Conservation (phyloP, 768 basidiomycete genomes). For the Podaxis sp. region DNA sequence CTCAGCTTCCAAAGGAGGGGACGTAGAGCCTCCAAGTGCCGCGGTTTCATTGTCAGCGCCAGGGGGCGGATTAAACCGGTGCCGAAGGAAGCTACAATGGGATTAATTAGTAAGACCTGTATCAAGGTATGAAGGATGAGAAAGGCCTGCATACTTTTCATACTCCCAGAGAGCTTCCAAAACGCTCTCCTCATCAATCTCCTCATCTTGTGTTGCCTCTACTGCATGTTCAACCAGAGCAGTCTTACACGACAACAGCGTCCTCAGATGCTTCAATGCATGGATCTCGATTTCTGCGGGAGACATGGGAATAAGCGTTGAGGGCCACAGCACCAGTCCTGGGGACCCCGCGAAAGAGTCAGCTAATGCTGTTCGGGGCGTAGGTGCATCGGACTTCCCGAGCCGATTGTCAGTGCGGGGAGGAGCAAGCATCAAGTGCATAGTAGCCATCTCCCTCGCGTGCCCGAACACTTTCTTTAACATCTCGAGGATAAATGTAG, state of each 20-base stretch:
- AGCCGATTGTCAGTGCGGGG: slow-evolving; percentile 8
- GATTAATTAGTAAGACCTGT: slow-evolving; percentile 1
- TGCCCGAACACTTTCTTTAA: slow-evolving; percentile 54
- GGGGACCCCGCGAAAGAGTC: slow-evolving; percentile 42
- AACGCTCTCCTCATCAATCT: slow-evolving; percentile 38
- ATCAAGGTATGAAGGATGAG: background rate
- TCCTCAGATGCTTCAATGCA: slow-evolving; percentile 59
- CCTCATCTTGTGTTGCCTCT: slow-evolving; percentile 31
- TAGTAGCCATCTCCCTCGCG: slow-evolving; percentile 45
- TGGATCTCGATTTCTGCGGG: slow-evolving; percentile 68
- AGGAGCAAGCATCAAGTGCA: slow-evolving; percentile 60
- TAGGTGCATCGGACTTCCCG: background rate
- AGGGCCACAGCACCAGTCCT: slow-evolving; percentile 59
- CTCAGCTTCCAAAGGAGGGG: background rate
- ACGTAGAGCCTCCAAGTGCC: background rate
- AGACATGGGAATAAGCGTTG: slow-evolving; percentile 56
- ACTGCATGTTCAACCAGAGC: slow-evolving; percentile 37
- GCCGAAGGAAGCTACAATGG: slow-evolving; percentile 56
- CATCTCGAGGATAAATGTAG: slow-evolving; percentile 45
- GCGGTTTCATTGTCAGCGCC: slow-evolving; percentile 20
- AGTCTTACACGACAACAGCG: slow-evolving; percentile 38
- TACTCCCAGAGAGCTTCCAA: slow-evolving; percentile 50
- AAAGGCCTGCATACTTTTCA: slow-evolving; percentile 41
- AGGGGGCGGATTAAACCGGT: slow-evolving; percentile 58
- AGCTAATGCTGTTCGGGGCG: background rate